Conservation (phyloP, 176 grass and related monocot species). For the Zoysia japonica region DNA sequence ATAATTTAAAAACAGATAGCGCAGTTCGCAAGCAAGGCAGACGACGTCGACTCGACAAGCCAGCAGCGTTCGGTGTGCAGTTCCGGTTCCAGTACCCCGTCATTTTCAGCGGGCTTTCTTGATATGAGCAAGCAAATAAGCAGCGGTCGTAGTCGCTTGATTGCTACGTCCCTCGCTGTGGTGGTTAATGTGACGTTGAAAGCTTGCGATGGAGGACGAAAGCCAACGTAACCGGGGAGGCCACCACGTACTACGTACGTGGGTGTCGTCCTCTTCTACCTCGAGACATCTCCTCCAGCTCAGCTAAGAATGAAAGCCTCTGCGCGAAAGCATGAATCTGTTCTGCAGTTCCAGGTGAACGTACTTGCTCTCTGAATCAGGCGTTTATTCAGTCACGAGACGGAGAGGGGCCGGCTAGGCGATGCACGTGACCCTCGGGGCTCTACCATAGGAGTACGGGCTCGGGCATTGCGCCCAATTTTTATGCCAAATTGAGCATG, state of each 20-base stretch:
- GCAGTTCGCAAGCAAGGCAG: too few relatives aligned
- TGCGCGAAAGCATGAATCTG: background rate
- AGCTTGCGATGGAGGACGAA: background rate
- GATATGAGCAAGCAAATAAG: background rate
- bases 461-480: background rate
- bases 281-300: background rate
- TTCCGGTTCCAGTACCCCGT: conserved; percentile 13
- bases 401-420: background rate
- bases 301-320: too few relatives aligned
- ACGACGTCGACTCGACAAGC: too few relatives aligned
- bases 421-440: background rate
- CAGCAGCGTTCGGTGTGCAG: too few relatives aligned
- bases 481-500: background rate
- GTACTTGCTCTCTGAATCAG: background rate
- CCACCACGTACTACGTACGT: background rate
- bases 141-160: too few relatives aligned
- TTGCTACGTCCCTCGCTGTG: background rate
- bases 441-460: too few relatives aligned
- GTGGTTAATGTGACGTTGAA: background rate
- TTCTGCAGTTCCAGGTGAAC: background rate
- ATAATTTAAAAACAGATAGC: too few relatives aligned
- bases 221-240: background rate
- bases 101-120: conserved; percentile 41
- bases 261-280: background rate
- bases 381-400: background rate